phyloP scores from a whole-genome alignment of 768 basidiomycete species.

The Hygrophorus russula region DNA sequence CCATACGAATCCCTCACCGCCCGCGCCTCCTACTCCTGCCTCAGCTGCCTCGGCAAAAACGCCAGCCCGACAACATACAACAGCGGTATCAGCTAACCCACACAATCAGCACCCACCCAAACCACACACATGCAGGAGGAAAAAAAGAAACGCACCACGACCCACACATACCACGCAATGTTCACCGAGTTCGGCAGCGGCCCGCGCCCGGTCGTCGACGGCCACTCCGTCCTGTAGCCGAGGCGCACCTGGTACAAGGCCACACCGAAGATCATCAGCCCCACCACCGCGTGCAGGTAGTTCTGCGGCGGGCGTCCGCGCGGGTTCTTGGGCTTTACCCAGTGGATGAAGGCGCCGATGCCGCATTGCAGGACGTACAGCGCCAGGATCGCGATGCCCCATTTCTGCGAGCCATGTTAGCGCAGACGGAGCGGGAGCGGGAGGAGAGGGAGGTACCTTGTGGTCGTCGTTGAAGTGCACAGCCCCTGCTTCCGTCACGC shows the following conservation, averaged over 20 bases:
- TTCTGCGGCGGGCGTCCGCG: conserved; percentile 38
- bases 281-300: conserved; percentile 45
- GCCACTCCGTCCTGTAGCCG: conserved; percentile 42
- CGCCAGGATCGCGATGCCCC: conserved; percentile 38
- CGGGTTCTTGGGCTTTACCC: conserved; percentile 30
- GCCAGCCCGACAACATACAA: conserved; percentile 29
- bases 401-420: conserved; percentile 21
- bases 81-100: conserved; percentile 35
- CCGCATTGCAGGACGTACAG: no score
- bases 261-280: conserved; percentile 36
- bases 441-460: conserved; percentile 24
- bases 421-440: neutral
- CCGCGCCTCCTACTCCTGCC: conserved; percentile 26
- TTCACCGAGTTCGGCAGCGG: conserved; percentile 23
- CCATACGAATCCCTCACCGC: neutral
- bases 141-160: conserved; percentile 25
- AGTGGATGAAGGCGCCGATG: no score
- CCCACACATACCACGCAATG: conserved; percentile 37
- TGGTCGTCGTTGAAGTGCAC: conserved; percentile 33
- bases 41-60: conserved; percentile 35
- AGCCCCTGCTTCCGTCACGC: conserved; percentile 23
- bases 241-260: conserved; percentile 38
- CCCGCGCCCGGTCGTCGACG: conserved; percentile 29
- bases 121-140: conserved; percentile 4
- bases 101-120: no score